phyloP scores from a whole-genome alignment of 768 basidiomycete species.

The Paxillus rubicundulus region DNA sequence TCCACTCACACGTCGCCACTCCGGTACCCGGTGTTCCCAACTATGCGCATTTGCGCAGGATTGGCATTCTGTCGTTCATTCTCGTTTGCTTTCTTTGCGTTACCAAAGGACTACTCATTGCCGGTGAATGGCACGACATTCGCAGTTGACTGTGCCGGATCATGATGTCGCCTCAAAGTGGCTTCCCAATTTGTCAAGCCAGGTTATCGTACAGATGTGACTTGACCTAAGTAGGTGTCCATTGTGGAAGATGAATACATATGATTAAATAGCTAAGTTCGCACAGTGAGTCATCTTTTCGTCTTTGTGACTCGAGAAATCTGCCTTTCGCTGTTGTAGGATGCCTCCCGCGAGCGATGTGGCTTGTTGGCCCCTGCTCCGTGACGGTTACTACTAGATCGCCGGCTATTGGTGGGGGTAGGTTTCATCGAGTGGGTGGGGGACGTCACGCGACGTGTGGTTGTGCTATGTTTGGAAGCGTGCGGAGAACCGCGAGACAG shows the following conservation, averaged over 20 bases:
- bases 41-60: neutral
- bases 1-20: slow-evolving; percentile 4
- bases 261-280: slow-evolving; percentile 2
- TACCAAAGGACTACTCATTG: slow-evolving; percentile 1
- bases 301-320: slow-evolving; percentile 4
- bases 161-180: neutral
- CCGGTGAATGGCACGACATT: neutral
- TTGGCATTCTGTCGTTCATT: neutral
- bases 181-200: neutral
- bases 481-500: slow-evolving; percentile 6
- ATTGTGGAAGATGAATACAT: slow-evolving; percentile 16
- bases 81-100: neutral
- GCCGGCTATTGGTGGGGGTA: slow-evolving; percentile 14
- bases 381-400: slow-evolving; percentile 16
- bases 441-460: slow-evolving; percentile 11
- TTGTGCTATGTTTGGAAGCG: slow-evolving; percentile 7
- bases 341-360: slow-evolving; percentile 20
- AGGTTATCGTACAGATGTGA: slow-evolving; percentile 5
- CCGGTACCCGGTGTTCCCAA: neutral
- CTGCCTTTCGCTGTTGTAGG: slow-evolving; percentile 11
- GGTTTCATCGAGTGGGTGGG: slow-evolving; percentile 17
- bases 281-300: slow-evolving; percentile 4
- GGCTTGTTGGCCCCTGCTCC: slow-evolving; percentile 3
- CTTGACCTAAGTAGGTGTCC: slow-evolving; percentile 20
- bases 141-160: neutral